phyloP scores from a whole-genome alignment of 2,329 filamentous ascomycete genomes.

The Hymenoscyphus fructigenus region DNA sequence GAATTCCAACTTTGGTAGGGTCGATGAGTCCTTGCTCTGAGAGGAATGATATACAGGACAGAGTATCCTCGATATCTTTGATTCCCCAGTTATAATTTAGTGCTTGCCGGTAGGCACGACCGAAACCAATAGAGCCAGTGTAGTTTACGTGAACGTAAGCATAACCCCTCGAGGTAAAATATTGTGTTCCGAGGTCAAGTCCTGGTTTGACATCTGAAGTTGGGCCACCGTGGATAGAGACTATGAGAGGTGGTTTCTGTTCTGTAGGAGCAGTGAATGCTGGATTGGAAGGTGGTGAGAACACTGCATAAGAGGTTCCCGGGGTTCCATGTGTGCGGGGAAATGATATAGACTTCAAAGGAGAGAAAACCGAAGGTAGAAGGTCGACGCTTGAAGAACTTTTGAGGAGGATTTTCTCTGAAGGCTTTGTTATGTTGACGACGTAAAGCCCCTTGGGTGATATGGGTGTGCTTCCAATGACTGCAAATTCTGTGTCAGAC shows the following conservation, averaged over 20 bases:
- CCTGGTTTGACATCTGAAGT: slow-evolving; percentile 45
- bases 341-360: slow-evolving; percentile 40
- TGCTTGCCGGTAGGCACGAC: slow-evolving; percentile 48
- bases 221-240: slow-evolving; percentile 53
- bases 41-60: slow-evolving; percentile 46
- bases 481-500: slow-evolving; percentile 39
- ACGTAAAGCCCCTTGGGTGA: slow-evolving; percentile 39
- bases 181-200: slow-evolving; percentile 47
- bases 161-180: slow-evolving; percentile 54
- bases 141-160: slow-evolving; percentile 53
- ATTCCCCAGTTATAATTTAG: slow-evolving; percentile 52
- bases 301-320: slow-evolving; percentile 37
- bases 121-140: slow-evolving; percentile 51
- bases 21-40: slow-evolving; percentile 39
- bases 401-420: slow-evolving; percentile 35
- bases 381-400: slow-evolving; percentile 39
- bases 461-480: slow-evolving; percentile 40
- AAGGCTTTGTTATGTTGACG: slow-evolving; percentile 34
- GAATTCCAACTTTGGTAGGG: slow-evolving; percentile 43
- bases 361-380: slow-evolving; percentile 38
- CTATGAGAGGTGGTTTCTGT: slow-evolving; percentile 48
- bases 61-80: slow-evolving; percentile 51
- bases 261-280: slow-evolving; percentile 40
- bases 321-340: slow-evolving; percentile 32
- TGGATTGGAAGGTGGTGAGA: slow-evolving; percentile 50